These are phyloP conservation scores for Metarhizium album DNA, from an alignment of 2,329 filamentous ascomycete genomes.

Conservation along the genomic window DNA sequence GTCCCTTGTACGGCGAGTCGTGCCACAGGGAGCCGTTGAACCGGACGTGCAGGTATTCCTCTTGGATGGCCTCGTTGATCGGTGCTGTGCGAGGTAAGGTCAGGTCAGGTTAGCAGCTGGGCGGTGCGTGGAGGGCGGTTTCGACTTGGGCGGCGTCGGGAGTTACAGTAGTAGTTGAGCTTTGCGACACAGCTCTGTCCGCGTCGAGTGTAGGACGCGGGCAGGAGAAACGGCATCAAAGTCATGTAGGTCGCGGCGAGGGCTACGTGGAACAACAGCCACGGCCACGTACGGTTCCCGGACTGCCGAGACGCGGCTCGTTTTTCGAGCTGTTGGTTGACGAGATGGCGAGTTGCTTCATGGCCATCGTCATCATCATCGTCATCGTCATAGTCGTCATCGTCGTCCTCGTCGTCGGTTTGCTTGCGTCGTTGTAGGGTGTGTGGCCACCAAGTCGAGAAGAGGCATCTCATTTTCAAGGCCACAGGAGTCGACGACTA, in stretches of 20 bases:
- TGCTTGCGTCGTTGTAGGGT: no score
- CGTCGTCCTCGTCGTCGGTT: no score
- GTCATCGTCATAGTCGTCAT: no score
- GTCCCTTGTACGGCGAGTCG: slow-evolving; percentile 4
- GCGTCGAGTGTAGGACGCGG: not conserved
- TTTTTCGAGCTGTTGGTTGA: not conserved
- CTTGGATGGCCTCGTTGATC: not conserved
- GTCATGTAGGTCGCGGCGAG: not conserved
- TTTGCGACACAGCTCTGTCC: not conserved
- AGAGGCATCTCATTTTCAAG: no score
- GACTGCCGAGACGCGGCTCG: not conserved
- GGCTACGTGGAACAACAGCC: not conserved
- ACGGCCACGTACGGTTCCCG: not conserved
- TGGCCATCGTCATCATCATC: no score
- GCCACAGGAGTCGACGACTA: no score
- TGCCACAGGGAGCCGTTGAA: slow-evolving; percentile 4
- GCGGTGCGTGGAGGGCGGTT: not conserved
- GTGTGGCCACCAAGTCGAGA: no score
- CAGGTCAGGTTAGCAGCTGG: not conserved
- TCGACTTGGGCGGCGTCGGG: not conserved
- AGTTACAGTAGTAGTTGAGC: not conserved
- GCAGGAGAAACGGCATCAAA: not conserved
- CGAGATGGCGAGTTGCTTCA: not conserved
- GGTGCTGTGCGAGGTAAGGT: not conserved
- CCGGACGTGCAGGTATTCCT: not conserved